These are phyloP conservation scores for Penicillium angulare DNA, from an alignment of 495 filamentous ascomycete genomes.

Conservation along the genomic window DNA sequence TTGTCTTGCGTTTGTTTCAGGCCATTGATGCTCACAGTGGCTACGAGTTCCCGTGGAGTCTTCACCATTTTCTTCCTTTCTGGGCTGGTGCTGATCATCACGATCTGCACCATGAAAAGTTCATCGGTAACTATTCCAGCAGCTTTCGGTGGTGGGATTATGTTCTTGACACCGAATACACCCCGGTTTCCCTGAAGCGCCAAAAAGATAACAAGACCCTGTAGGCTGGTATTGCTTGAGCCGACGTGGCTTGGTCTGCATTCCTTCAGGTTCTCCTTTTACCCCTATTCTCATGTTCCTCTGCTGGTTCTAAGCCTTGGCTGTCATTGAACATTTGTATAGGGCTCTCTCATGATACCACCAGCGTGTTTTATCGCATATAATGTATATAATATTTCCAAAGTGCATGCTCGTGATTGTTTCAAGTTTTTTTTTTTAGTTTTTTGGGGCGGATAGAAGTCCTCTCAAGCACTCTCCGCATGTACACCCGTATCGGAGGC, in stretches of 20 bases:
- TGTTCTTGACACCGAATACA: conserved; percentile 87
- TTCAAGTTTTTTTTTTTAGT: neutral
- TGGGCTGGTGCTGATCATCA: conserved; percentile 98
- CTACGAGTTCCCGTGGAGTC: conserved; percentile 96
- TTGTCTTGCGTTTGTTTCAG: conserved; percentile 90
- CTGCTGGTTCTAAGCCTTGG: neutral
- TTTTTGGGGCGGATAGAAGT: neutral
- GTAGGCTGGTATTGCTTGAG: neutral
- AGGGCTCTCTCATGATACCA: neutral
- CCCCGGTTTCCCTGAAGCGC: conserved; percentile 79
- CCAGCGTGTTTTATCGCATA: neutral
- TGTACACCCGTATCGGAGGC: neutral
- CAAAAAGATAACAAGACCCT: conserved; percentile 54
- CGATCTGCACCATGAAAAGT: conserved; percentile 93
- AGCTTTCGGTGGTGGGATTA: conserved; percentile 99
- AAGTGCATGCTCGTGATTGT: neutral
- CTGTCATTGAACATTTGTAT: neutral
- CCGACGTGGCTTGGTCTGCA: neutral
- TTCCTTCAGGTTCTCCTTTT: neutral
- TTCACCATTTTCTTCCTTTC: conserved; percentile 94
- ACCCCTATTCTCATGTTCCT: neutral
- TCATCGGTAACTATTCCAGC: conserved; percentile 96
- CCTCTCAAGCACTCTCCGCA: neutral
- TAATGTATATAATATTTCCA: neutral
- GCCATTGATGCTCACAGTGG: conserved; percentile 97